Conservation (phyloP, 1,139 yeast genomes). For the Lodderomyces metapsilosis region DNA sequence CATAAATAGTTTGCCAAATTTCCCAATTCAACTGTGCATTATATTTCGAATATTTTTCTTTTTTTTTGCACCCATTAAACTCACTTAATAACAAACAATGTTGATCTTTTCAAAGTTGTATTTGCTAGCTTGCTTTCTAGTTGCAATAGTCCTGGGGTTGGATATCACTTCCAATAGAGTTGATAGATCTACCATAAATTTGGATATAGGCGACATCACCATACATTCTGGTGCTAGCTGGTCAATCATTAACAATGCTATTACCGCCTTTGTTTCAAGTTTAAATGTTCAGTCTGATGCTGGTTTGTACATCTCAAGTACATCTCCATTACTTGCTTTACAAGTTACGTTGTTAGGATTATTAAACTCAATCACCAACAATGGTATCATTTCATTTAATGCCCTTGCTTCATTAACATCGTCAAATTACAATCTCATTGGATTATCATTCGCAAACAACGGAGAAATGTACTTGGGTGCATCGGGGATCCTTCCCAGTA, state of each 20-base stretch:
- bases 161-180: slow-evolving; percentile 7
- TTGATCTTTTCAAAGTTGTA: background rate
- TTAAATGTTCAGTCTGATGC: slow-evolving; percentile 21
- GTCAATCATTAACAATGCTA: slow-evolving; percentile 32
- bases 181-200: slow-evolving; percentile 19
- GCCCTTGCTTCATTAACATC: slow-evolving; percentile 17
- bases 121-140: background rate
- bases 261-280: slow-evolving; percentile 22
- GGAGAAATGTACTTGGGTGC: slow-evolving; percentile 31
- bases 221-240: slow-evolving; percentile 30
- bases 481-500: slow-evolving; percentile 20
- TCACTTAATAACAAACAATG: no score
- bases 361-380: slow-evolving; percentile 18
- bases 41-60: no score
- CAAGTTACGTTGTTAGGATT: slow-evolving; percentile 14
- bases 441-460: slow-evolving; percentile 22
- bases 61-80: no score
- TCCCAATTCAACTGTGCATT: no score
- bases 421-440: slow-evolving; percentile 21
- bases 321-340: slow-evolving; percentile 11
- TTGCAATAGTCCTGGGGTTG: background rate
- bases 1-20: no score
- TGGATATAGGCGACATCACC: slow-evolving; percentile 22
- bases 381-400: slow-evolving; percentile 25
- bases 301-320: slow-evolving; percentile 19